Conservation (phyloP, 2,329 filamentous ascomycete species). For the Gliomastix tumulicola region DNA sequence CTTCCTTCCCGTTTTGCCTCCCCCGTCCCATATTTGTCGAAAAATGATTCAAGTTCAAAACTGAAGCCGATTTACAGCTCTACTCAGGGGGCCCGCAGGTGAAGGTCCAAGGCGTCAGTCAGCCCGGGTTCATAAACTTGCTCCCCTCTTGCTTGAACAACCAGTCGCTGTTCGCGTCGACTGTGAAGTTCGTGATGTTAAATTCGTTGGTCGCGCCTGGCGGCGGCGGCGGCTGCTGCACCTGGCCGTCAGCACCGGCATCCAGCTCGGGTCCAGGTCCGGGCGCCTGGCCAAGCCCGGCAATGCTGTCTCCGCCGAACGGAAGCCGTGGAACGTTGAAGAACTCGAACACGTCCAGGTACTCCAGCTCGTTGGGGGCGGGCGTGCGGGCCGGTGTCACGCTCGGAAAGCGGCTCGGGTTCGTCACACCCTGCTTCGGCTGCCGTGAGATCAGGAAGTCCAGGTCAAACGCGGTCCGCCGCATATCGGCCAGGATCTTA, state of each 20-base stretch:
- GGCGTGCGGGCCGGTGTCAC: conserved; percentile 60
- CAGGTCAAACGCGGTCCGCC: conserved; percentile 81
- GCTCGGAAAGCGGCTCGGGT: conserved; percentile 38
- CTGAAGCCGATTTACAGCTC: too few species aligned
- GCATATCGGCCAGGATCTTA: conserved; percentile 85
- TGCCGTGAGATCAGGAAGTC: conserved; percentile 85
- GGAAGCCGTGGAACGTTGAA: conserved; percentile 82
- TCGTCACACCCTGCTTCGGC: conserved; percentile 41
- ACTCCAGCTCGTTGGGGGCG: conserved; percentile 77
- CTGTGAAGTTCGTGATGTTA: conserved; percentile 73
- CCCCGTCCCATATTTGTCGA: too few species aligned
- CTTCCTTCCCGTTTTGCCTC: too few species aligned
- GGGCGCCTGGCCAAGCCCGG: conserved; percentile 9
- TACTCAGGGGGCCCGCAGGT: too few species aligned
- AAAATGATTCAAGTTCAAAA: too few species aligned
- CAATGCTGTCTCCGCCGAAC: conserved; percentile 29
- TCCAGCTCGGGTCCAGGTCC: conserved; percentile 15
- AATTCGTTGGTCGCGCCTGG: conserved; percentile 47
- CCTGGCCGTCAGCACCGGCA: conserved; percentile 15
- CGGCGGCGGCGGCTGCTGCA: conserved; percentile 17
- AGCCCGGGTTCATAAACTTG: conserved; percentile 2
- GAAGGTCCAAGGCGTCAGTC: too few species aligned
- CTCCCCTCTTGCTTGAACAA: conserved; percentile 43
- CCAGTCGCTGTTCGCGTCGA: conserved; percentile 69
- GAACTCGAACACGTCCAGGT: conserved; percentile 88